phyloP scores from a whole-genome alignment of 225 moss, liverwort and hornwort species.

The Takakia lepidozioides region DNA sequence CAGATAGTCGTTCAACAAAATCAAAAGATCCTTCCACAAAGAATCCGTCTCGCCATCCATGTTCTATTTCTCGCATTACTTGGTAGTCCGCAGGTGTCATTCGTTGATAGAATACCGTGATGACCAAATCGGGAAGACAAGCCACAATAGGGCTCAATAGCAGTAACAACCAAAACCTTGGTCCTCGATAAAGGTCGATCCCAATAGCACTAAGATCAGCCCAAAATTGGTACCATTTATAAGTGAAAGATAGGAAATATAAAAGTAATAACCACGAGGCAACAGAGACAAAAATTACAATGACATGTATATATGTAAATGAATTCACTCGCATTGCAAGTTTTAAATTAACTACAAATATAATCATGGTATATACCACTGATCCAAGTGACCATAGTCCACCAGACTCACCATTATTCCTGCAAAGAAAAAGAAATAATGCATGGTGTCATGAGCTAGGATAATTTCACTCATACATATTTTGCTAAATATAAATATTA shows the following conservation, averaged over 20 bases:
- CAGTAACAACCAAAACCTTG: conserved; percentile 62
- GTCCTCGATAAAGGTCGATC: conserved; percentile 14
- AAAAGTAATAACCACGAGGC: conserved; percentile 24
- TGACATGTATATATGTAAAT: conserved; percentile 46
- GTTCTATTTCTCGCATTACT: conserved; percentile 77
- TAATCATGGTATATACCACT: conserved; percentile 29
- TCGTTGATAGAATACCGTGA: conserved; percentile 29
- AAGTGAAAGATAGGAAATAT: conserved; percentile 35
- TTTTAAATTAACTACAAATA: conserved; percentile 56
- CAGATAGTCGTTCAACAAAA: conserved; percentile 46
- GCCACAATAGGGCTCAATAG: conserved; percentile 44
- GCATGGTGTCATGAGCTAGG: too few relatives aligned
- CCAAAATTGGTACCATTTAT: conserved; percentile 13
- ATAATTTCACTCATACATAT: too few relatives aligned
- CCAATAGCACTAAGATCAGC: conserved; percentile 27
- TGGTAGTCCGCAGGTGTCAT: conserved; percentile 55
- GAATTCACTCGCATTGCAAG: conserved; percentile 40
- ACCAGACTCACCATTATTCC: conserved; percentile 40
- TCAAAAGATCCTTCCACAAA: conserved; percentile 22
- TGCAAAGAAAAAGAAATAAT: too few relatives aligned
- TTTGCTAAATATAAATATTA: too few relatives aligned
- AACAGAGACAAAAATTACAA: conserved; percentile 21
- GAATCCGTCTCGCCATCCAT: conserved; percentile 59
- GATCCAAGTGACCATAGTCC: conserved; percentile 51
- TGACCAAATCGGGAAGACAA: conserved; percentile 25